Percentiles rank a stretch among this genome's conserved stretches.
These are phyloP conservation scores for Flaveria brownii DNA, from an alignment of 129 eudicot species.

Conservation along the genomic window DNA sequence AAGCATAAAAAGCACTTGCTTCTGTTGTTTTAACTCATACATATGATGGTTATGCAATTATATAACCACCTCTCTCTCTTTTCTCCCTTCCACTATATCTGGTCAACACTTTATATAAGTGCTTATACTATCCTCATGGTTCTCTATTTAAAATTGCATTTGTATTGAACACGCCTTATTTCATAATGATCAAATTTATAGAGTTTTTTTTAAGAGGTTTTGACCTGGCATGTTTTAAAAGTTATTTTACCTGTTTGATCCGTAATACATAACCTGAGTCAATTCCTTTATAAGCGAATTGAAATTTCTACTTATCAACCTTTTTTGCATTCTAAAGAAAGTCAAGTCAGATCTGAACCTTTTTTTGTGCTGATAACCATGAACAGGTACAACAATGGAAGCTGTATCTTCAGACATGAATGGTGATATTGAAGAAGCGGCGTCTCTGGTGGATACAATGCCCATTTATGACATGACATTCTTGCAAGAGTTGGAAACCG, in stretches of 20 bases:
- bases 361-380: not conserved
- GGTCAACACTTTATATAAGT: not conserved
- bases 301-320: too few relatives aligned
- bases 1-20: not conserved
- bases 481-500: conserved; percentile 19
- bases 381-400: conserved; percentile 14
- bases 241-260: not conserved
- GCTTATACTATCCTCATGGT: not conserved
- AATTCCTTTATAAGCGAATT: not conserved
- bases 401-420: conserved; percentile 14
- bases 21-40: not conserved
- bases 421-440: conserved; percentile 5
- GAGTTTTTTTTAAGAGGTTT: not conserved
- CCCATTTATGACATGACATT: conserved; percentile 13
- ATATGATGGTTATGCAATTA: not conserved
- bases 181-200: not conserved
- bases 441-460: conserved; percentile 1
- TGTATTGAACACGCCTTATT: not conserved
- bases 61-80: not conserved
- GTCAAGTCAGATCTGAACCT: not conserved
- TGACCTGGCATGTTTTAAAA: not conserved
- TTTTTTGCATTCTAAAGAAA: not conserved
- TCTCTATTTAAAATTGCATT: not conserved
- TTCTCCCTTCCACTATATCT: not conserved
- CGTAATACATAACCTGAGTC: not conserved